A percentile compares a stretch with the other conserved stretches of the same genome.
Conservation (phyloP, 2,329 filamentous ascomycete genomes). For the Colletotrichum brevisporum region DNA sequence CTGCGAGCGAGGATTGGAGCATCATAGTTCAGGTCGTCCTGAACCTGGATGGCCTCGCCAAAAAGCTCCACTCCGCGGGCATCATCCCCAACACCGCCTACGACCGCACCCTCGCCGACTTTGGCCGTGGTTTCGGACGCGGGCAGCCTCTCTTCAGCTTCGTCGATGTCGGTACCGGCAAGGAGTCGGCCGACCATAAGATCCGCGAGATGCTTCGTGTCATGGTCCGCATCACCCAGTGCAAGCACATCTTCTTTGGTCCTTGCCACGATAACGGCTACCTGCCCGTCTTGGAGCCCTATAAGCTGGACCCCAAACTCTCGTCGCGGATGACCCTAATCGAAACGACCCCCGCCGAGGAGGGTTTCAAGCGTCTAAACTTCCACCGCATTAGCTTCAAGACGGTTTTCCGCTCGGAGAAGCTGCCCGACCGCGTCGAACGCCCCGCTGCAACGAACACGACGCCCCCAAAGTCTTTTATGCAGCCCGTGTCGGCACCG, state of each 20-base stretch:
- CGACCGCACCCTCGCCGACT: constrained; percentile 45
- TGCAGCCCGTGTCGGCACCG: neutral
- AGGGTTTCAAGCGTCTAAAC: constrained; percentile 48
- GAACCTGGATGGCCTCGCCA: constrained; percentile 51
- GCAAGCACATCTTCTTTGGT: constrained; percentile 50
- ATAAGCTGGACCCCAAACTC: constrained; percentile 46
- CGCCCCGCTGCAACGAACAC: constrained; percentile 16
- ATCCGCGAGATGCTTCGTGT: constrained; percentile 51
- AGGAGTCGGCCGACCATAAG: constrained; percentile 53
- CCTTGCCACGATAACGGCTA: constrained; percentile 54
- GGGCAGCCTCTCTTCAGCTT: constrained; percentile 53
- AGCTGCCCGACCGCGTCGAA: constrained; percentile 38
- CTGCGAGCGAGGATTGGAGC: constrained; percentile 48
- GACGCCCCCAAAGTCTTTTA: neutral
- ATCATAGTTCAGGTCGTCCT: constrained; percentile 52
- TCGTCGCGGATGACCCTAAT: constrained; percentile 49
- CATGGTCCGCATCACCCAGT: constrained; percentile 50
- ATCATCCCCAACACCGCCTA: constrained; percentile 45
- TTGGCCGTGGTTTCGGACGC: constrained; percentile 51
- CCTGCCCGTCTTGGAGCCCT: constrained; percentile 50
- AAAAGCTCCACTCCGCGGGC: constrained; percentile 46
- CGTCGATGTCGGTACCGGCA: constrained; percentile 52
- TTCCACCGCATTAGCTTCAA: constrained; percentile 48
- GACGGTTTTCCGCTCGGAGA: constrained; percentile 50
- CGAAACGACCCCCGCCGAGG: constrained; percentile 49